Evolutionary conservation across 2,329 filamentous ascomycete genomes (phyloP), one percentile per base, ranked within the genome.

Genomic region (Tetracladium maxilliforme): DNA sequence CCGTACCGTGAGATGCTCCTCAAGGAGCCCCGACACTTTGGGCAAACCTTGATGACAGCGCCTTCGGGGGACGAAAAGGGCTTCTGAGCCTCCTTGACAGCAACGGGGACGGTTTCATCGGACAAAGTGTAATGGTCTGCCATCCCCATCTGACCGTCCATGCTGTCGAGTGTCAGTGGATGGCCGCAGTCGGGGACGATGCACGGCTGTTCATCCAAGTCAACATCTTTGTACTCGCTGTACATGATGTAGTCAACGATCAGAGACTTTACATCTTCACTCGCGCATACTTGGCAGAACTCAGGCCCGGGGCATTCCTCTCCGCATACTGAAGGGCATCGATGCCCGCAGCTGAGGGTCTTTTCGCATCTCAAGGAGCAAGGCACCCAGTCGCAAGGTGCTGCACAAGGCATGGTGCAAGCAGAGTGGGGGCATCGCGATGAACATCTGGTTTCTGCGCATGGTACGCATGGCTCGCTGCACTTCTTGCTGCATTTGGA

Each of bases 341-440:
- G 63, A 41, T 80, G 72, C 1, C 66, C 65, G 37, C 75, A 81
- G 1, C 14, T 11, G 4, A 81, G 43, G 0, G 30, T 10, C 15
- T 62, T 51, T 4, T 49, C 38, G 38, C 76, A 83, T 7, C 74
- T 54, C 34, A 56, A 43, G 2, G 61, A 63, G 40, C 75, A 83
- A 2, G 76, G 77, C 0, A 79, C 39, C 47, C 68, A 62, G 33
- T 77, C 54, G 39, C 75, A 83, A 0, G 76, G 74, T 0, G 64
- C 74, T 1, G 70, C 70, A 32, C 76, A 81, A 4, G 49, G 50
- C 44, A 52, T 48, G 6, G 41, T 38, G 31, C 58, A 62, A 20
- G 35, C 48, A 18, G 47, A 39, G 35, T 79, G 73, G 6, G 54
- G 52, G 32, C 71, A 78, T 4, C 37, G 37, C 16, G 64, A 74